A percentile compares a stretch with the other conserved stretches of the same genome.
phyloP scores from a whole-genome alignment of 768 basidiomycete species.

The Paxillus involutus region DNA sequence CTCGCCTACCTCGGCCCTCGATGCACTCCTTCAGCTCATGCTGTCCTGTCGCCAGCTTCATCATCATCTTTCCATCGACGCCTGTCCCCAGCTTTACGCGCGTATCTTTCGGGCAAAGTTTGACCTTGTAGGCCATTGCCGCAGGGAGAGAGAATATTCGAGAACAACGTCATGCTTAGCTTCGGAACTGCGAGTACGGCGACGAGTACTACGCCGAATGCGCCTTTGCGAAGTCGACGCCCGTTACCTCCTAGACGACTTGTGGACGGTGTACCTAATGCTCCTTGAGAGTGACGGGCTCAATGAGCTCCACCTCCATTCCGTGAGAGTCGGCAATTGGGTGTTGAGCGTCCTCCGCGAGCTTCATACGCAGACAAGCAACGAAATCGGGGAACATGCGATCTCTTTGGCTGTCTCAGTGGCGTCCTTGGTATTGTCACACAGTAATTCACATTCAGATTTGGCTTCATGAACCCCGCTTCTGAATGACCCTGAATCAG shows the following conservation, averaged over 20 bases:
- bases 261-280: constrained; percentile 62
- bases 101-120: constrained; percentile 52
- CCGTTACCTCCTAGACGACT: constrained; percentile 38
- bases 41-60: constrained; percentile 47
- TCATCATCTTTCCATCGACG: constrained; percentile 38
- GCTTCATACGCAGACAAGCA: constrained; percentile 4
- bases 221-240: constrained; percentile 30
- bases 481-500: constrained; percentile 31
- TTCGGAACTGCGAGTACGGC: constrained; percentile 48
- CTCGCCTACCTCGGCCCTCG: constrained; percentile 39
- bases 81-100: constrained; percentile 57
- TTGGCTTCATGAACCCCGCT: constrained; percentile 19
- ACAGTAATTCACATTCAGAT: constrained; percentile 33
- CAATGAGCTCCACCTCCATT: constrained; percentile 46
- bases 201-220: constrained; percentile 48
- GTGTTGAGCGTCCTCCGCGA: constrained; percentile 22
- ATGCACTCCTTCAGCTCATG: constrained; percentile 42
- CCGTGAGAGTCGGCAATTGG: constrained; percentile 38
- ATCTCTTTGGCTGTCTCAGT: constrained; percentile 31
- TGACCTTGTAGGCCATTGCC: constrained; percentile 34
- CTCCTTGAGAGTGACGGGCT: constrained; percentile 53
- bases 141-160: constrained; percentile 31
- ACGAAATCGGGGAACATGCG: constrained; percentile 12
- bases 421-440: constrained; percentile 35
- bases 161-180: constrained; percentile 41